Percentiles rank a stretch among this genome's conserved stretches.
These are phyloP conservation scores for Erodium maritimum DNA, from an alignment of 345 rosid species.

Conservation along the genomic window DNA sequence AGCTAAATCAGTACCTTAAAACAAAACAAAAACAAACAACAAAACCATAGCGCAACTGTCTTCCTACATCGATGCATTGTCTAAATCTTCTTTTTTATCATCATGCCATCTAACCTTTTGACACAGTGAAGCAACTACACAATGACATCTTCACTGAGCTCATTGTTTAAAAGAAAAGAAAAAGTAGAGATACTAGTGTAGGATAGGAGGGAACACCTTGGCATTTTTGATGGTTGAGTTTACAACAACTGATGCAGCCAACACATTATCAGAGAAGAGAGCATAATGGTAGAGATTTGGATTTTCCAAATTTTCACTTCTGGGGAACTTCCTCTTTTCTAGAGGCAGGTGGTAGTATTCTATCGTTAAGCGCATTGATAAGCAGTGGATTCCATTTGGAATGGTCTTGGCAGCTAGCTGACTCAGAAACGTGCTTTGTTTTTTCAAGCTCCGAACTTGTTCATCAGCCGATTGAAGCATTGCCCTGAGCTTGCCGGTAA, in stretches of 20 bases:
- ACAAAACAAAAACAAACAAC: no score
- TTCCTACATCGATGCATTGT: no score
- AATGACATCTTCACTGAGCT: no score
- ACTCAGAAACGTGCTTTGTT: slow-evolving; percentile 95
- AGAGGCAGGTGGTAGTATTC: slow-evolving; percentile 79
- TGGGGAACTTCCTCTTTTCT: slow-evolving; percentile 84
- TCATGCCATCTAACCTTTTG: no score
- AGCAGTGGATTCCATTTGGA: slow-evolving; percentile 91
- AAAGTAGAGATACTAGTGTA: no score
- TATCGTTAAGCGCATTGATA: slow-evolving; percentile 91
- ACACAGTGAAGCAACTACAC: no score
- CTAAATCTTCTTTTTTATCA: no score
- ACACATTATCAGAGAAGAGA: slow-evolving; percentile 93
- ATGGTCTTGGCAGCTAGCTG: slow-evolving; percentile 98
- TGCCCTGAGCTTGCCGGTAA: slow-evolving; percentile 93
- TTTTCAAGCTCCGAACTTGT: slow-evolving; percentile 94
- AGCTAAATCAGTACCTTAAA: no score
- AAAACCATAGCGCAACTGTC: no score
- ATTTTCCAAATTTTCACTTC: slow-evolving; percentile 76
- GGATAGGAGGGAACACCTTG: slow-evolving; percentile 37
- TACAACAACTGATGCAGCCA: slow-evolving; percentile 99
- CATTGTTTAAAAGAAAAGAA: no score
- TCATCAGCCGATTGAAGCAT: slow-evolving; percentile 97
- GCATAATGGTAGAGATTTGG: slow-evolving; percentile 88
- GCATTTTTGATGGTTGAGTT: slow-evolving; percentile 90